phyloP scores from a whole-genome alignment of 306 rosid genomes.

The Begonia loranthoides region DNA sequence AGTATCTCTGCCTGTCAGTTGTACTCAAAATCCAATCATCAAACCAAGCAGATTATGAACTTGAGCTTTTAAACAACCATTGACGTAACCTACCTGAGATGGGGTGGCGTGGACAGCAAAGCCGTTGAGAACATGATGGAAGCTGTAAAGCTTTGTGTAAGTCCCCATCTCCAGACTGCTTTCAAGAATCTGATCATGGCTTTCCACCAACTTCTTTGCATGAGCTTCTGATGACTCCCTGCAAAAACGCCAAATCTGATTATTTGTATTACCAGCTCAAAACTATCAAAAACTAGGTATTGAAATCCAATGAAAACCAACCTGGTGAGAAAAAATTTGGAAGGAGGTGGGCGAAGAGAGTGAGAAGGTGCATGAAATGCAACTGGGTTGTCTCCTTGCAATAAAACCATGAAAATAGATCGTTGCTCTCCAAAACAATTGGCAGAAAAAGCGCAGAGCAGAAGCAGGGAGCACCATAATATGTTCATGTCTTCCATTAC shows the following conservation, averaged over 20 bases:
- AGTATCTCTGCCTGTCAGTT: slow-evolving; percentile 22
- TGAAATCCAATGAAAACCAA: neutral
- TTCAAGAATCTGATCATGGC: slow-evolving; percentile 48
- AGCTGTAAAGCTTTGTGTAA: slow-evolving; percentile 63
- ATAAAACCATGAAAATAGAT: slow-evolving; percentile 45
- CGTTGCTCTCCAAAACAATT: slow-evolving; percentile 36
- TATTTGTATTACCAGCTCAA: no score
- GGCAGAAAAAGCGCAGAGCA: no score
- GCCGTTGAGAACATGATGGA: slow-evolving; percentile 56
- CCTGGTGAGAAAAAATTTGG: slow-evolving; percentile 7
- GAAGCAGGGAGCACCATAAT: no score
- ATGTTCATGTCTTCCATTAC: no score
- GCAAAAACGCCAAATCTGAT: neutral
- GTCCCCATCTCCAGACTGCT: slow-evolving; percentile 42
- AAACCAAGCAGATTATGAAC: neutral
- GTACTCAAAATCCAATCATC: no score
- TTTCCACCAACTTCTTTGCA: slow-evolving; percentile 34
- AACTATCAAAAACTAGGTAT: neutral
- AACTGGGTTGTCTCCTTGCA: slow-evolving; percentile 34
- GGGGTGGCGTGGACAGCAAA: slow-evolving; percentile 66
- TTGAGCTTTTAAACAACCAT: neutral
- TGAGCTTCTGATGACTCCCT: slow-evolving; percentile 28
- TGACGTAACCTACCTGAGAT: slow-evolving; percentile 55
- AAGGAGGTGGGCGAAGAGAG: slow-evolving; percentile 5
- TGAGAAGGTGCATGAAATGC: slow-evolving; percentile 28